Percentiles rank a stretch among this genome's conserved stretches.
phyloP scores from a whole-genome alignment of 257 asterid genomes.

The Primulina eburnea region DNA sequence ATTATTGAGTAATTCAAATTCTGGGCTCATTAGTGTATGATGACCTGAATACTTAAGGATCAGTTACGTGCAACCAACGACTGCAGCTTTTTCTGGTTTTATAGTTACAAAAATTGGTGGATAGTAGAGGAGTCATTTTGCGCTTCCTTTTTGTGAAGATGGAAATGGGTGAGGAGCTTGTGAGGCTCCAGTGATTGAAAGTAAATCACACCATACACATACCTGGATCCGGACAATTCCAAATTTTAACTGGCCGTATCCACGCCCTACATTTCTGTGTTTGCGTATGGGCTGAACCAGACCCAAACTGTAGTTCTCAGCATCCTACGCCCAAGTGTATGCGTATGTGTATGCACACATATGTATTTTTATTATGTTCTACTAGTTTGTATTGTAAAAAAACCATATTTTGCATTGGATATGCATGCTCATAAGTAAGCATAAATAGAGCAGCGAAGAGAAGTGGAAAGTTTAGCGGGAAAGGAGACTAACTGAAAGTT shows the following conservation, averaged over 20 bases:
- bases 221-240: background rate
- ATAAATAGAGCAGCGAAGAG: background rate
- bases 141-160: background rate
- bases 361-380: background rate
- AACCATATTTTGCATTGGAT: background rate
- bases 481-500: background rate
- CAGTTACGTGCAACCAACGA: background rate
- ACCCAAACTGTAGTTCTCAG: background rate
- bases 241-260: background rate
- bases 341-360: background rate
- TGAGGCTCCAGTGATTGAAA: background rate
- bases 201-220: background rate
- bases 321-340: background rate
- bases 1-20: background rate
- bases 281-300: background rate
- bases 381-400: background rate
- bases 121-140: background rate
- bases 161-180: background rate
- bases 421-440: background rate
- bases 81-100: background rate
- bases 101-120: background rate
- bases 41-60: slow-evolving; percentile 1
- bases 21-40: slow-evolving; percentile 5
- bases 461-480: background rate
- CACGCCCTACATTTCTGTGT: background rate